Conservation (phyloP, 768 basidiomycete genomes). For the Tricholoma saponaceum region DNA sequence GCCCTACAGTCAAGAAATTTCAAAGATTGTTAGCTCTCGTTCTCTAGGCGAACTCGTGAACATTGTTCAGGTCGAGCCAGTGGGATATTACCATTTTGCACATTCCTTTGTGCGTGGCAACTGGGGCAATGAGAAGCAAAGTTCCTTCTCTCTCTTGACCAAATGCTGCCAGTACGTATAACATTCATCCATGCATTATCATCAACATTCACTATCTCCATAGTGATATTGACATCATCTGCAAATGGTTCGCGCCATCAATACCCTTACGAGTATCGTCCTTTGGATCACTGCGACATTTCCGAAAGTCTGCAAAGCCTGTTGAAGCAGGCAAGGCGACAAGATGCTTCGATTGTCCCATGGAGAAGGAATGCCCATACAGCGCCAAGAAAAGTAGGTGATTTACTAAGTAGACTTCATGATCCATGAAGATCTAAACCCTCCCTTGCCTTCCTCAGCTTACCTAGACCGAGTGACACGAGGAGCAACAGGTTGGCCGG, state of each 20-base stretch:
- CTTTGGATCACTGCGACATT: constrained; percentile 84
- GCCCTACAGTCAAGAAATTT: constrained; percentile 71
- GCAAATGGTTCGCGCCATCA: constrained; percentile 69
- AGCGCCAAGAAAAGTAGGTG: constrained; percentile 76
- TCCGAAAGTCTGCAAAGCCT: constrained; percentile 72
- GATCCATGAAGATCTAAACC: no score
- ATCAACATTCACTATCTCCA: no score
- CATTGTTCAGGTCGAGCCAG: constrained; percentile 79
- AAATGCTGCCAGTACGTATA: constrained; percentile 82
- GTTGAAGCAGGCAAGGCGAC: constrained; percentile 57
- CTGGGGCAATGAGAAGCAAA: constrained; percentile 66
- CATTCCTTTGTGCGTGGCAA: constrained; percentile 86
- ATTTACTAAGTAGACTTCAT: no score
- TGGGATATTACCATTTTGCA: constrained; percentile 85
- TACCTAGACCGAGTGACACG: constrained; percentile 72
- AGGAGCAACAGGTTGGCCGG: constrained; percentile 63
- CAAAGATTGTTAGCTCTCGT: constrained; percentile 66
- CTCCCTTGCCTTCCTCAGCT: constrained; percentile 37
- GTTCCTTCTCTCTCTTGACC: constrained; percentile 82
- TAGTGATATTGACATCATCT: constrained; percentile 86
- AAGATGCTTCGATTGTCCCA: constrained; percentile 74
- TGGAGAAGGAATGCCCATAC: constrained; percentile 73
- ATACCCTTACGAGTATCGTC: constrained; percentile 70
- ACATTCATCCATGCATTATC: no score
- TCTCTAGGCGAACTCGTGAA: constrained; percentile 77